Percentiles rank a stretch among this genome's conserved stretches.
Conservation (phyloP, 208 protist species). For the Cochliopodium minus region DNA sequence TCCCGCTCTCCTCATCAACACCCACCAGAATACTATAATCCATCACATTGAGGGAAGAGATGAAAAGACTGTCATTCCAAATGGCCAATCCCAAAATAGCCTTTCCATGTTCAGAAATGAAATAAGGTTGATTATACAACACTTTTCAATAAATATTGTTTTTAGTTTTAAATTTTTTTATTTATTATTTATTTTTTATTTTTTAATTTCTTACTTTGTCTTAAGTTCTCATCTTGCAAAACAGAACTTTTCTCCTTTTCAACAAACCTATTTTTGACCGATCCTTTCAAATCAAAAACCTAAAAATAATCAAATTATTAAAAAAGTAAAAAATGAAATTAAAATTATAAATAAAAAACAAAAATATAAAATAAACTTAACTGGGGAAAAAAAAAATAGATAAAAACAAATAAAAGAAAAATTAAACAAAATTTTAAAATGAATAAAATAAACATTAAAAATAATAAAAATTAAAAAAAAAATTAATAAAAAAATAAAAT, state of each 20-base stretch:
- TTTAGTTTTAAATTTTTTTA: background rate
- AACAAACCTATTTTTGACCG: constrained; percentile 25
- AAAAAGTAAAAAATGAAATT: too few species aligned
- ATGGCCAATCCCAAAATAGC: background rate
- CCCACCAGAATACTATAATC: constrained; percentile 15
- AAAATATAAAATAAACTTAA: too few species aligned
- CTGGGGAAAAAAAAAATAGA: too few species aligned
- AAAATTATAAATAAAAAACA: too few species aligned
- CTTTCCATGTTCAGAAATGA: background rate
- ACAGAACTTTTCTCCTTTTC: constrained; percentile 4
- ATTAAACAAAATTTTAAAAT: too few species aligned
- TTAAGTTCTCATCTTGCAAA: background rate
- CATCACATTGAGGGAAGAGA: constrained; percentile 7
- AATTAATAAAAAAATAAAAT: too few species aligned
- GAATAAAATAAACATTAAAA: too few species aligned
- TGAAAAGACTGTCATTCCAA: constrained; percentile 7
- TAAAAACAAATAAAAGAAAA: too few species aligned
- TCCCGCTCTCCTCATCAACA: constrained; percentile 7
- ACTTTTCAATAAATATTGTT: background rate
- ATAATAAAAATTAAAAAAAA: too few species aligned
- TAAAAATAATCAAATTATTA: too few species aligned
- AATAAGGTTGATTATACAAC: background rate
- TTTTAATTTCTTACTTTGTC: too few species aligned
- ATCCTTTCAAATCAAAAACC: constrained; percentile 58
- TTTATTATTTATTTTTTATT: too few species aligned